Base-by-base conservation (phyloP, 139 green algal genomes). In the Mychonastes homosphaera region DNA sequence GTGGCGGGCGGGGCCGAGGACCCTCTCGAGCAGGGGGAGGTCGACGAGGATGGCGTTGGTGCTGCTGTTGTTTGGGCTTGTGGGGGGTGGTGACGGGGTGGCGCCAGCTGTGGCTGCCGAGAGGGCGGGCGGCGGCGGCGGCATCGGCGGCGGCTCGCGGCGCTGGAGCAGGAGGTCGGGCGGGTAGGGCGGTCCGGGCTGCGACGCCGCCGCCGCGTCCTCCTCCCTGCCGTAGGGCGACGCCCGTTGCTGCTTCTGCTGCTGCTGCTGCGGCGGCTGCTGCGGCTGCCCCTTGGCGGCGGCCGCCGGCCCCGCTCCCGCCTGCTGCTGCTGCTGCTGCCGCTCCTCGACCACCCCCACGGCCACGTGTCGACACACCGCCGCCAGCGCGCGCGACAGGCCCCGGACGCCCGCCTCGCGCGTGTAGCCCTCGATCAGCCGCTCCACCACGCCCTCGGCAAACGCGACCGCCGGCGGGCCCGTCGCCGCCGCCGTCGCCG, bases 351-450 rank as follows among this genome's bases (percentile, higher is more conserved):
- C 77, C 43, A 87, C 71, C 34, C 65, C 39, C 4, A 84, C 72
- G 3, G 82, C 78, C 2, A 81, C 71, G 24, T 82, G 63, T 8
- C 84, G 65, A 56, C 77, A 85, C n/a, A 92, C 67, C 15, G 82
- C 77, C 19, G 76, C 77, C 34, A 90, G 69, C 10, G 56, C 66
- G 19, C 80, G 72, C 2, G 69, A 69, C 47, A 92, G 73, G 19
- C 43, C 49, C 4, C 83, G 67, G 60, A 92, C 84, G 21, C 84
- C 84, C 9, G 82, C 84, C 69, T 92, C 84, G 4, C 76, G 66
- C 5, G 84, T 92, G 69, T 92, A 84, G 26, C 65, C 58, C 26
- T 27, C 40, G n/a, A 65, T 33, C 0, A 65, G 18, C 3, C 38
- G 33, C 36, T 65, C 34, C 29, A 65, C 8, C 15, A n/a, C 40